Evolutionary conservation across 2,329 filamentous ascomycete species (phyloP).

Genomic region (Sporothrix variecibatus): DNA sequence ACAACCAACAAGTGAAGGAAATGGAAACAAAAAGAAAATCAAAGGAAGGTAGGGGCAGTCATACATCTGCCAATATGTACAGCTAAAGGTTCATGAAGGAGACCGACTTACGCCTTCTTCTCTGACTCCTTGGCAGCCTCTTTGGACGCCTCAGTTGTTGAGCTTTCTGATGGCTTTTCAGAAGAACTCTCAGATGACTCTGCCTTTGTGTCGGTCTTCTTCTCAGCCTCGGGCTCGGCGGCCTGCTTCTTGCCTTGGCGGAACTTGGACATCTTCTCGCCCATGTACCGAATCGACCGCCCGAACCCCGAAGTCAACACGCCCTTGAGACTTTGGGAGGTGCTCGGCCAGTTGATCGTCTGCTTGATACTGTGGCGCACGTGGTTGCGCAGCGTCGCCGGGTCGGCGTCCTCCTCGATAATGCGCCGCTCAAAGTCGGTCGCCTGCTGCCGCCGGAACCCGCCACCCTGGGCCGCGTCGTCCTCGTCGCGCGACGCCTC

Average conservation of each 20-base stretch:
- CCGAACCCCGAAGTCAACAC: conserved; percentile 73
- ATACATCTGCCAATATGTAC: neutral
- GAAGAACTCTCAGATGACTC: neutral
- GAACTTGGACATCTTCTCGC: conserved; percentile 77
- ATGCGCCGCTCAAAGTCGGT: conserved; percentile 87
- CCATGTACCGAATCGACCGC: conserved; percentile 72
- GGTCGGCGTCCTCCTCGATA: conserved; percentile 65
- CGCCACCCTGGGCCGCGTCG: conserved; percentile 50
- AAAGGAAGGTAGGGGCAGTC: neutral
- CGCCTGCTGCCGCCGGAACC: conserved; percentile 71
- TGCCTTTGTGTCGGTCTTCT: neutral
- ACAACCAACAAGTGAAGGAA: neutral
- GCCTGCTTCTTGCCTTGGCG: conserved; percentile 41
- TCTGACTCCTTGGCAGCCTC: neutral
- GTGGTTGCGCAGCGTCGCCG: conserved; percentile 66
- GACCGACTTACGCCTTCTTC: neutral
- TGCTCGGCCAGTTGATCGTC: conserved; percentile 91
- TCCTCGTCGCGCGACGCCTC: conserved; percentile 72
- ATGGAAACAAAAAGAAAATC: neutral
- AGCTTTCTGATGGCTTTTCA: neutral
- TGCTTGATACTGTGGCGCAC: conserved; percentile 77
- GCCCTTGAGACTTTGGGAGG: conserved; percentile 83
- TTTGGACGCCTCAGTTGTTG: neutral
- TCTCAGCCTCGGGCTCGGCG: neutral
- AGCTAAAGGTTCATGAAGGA: no score